Evolutionary conservation across 2,329 filamentous ascomycete genomes (phyloP), one percentile per base, ranked within the genome.

Genomic region (Monosporascus ibericus): DNA sequence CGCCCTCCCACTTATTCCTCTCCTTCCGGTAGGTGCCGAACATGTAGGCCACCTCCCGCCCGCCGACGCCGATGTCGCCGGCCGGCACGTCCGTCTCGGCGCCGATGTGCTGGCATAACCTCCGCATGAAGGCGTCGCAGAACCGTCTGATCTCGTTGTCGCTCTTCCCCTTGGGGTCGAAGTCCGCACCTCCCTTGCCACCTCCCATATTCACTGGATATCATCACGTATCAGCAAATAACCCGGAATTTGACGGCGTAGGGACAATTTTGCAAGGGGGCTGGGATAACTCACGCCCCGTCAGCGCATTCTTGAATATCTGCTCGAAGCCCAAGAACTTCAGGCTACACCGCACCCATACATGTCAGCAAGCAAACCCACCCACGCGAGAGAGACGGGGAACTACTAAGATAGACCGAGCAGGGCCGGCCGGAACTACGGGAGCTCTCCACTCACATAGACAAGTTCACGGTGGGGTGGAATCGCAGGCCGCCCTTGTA

Each of bases 311-410:
- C 84, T 97, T 97, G 83, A 97, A 97, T 77, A 92, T 95, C 79
- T 97, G 94, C 85, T 99, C 94, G 68, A 97, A 97, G 61, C 92
- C 94, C 69, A 99, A 82, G 78, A 97, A 97, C 80, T 99, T 99
- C 66, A 99, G 84, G 67, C 74, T 75, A 50, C 49, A 15, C 22
- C 11, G 54, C 15, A 24, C 15, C 18, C 24, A 20, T 83, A 79
- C 20, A 50, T 52, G 77, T 79, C 51, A 62, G 53, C 46, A 48
- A 51, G 20, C 47, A 25, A 5, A 34, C 30, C 4, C 30, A 34
- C 27, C 1, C 11, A 4, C 30, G 30, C 11, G 30, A 17, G 27
- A 17, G 27, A 34, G 11, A 14, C 11, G 30, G 14, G 4, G 4
- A 14, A 34, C 30, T 34, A 0, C 30, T 34, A 14, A 11, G 5